Conservation (phyloP, 2,329 filamentous ascomycete species). For the Colletotrichum higginsianum region DNA sequence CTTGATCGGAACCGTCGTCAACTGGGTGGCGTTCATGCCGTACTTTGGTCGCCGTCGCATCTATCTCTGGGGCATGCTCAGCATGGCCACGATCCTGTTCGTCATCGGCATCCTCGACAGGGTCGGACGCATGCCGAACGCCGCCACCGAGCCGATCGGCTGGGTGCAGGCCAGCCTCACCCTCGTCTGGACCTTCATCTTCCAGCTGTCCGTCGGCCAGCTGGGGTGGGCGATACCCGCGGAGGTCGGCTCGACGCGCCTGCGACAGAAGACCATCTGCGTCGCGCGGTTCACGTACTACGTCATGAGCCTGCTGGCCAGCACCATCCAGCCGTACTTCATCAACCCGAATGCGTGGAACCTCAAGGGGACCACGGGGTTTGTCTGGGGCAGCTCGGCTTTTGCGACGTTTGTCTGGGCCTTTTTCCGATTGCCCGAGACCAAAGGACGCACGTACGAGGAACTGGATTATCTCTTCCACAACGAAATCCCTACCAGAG, state of each 20-base stretch:
- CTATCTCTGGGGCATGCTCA: conserved; percentile 61
- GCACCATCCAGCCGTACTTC: conserved; percentile 50
- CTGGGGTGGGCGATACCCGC: conserved; percentile 47
- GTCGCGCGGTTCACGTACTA: conserved; percentile 48
- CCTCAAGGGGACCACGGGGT: conserved; percentile 51
- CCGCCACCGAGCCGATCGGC: conserved; percentile 54
- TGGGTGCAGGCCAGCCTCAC: conserved; percentile 51
- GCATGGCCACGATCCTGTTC: conserved; percentile 56
- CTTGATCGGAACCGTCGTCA: conserved; percentile 59
- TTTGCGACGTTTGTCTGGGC: conserved; percentile 44
- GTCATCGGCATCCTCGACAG: conserved; percentile 60
- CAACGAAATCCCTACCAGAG: conserved; percentile 17
- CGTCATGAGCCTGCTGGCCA: conserved; percentile 42
- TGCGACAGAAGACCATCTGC: conserved; percentile 53
- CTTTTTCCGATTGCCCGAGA: conserved; percentile 47
- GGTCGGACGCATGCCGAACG: conserved; percentile 45
- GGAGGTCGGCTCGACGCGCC: conserved; percentile 50
- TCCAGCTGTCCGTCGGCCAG: conserved; percentile 41
- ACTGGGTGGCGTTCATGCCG: conserved; percentile 57
- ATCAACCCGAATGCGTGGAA: conserved; percentile 57
- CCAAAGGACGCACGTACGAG: conserved; percentile 46
- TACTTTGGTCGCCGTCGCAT: conserved; percentile 61
- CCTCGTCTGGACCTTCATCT: conserved; percentile 38
- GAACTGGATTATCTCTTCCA: conserved; percentile 45
- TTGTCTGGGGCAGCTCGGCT: conserved; percentile 43